Conservation (phyloP, 441 rosid genomes). For the Adansonia grandidieri region DNA sequence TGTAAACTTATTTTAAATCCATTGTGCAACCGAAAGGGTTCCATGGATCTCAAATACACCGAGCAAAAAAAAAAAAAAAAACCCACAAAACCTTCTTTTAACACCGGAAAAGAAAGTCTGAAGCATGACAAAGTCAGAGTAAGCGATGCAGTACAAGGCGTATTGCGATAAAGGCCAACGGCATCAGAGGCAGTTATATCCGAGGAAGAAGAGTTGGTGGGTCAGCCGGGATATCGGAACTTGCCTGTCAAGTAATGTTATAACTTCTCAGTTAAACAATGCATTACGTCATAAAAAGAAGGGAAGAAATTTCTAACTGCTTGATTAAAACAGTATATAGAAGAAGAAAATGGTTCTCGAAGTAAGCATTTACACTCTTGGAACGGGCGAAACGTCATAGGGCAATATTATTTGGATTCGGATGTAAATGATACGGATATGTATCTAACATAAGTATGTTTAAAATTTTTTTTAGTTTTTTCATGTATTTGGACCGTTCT, state of each 20-base stretch:
- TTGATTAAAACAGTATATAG: background rate
- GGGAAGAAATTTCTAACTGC: background rate
- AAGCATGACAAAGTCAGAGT: background rate
- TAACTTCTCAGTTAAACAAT: constrained; percentile 4
- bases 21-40: background rate
- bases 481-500: no score
- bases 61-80: background rate
- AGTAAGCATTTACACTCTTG: background rate
- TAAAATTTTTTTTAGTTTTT: no score
- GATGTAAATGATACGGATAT: background rate
- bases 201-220: constrained; percentile 53
- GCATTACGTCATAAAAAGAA: no score
- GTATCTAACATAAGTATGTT: background rate
- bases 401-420: background rate
- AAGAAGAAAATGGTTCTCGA: background rate
- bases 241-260: constrained; percentile 48
- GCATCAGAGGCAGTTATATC: constrained; percentile 34
- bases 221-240: constrained; percentile 56
- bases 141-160: background rate
- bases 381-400: background rate
- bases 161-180: background rate
- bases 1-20: background rate
- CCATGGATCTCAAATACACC: background rate
- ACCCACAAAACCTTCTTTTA: background rate
- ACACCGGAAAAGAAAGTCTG: background rate